phyloP scores from a whole-genome alignment of 1,284 basidiomycete genomes.

The Rhodotorula mucilaginosa region DNA sequence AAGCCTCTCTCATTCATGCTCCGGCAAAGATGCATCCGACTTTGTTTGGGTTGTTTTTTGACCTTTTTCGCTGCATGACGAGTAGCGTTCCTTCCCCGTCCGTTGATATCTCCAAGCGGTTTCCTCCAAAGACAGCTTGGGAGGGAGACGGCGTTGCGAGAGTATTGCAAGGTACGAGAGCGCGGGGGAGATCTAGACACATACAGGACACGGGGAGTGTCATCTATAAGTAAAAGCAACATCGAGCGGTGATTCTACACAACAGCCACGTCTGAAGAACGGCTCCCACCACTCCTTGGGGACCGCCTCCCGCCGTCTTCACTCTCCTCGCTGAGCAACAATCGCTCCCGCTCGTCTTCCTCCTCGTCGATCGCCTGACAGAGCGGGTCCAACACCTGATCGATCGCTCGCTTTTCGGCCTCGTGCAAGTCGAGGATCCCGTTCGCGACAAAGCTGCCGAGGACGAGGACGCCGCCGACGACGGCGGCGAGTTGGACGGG shows the following conservation, averaged over 20 bases:
- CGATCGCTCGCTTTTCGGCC: slow-evolving; percentile 21
- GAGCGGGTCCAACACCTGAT: background rate
- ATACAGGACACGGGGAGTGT: background rate
- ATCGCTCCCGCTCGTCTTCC: background rate
- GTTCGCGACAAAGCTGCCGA: slow-evolving; percentile 35
- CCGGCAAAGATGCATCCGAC: background rate
- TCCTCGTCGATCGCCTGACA: background rate
- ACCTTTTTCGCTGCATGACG: background rate
- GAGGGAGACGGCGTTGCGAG: background rate
- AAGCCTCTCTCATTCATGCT: background rate
- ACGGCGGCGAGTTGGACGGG: slow-evolving; percentile 27
- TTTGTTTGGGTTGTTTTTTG: background rate
- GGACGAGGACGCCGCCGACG: slow-evolving; percentile 32
- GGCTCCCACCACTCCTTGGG: background rate
- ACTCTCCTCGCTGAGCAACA: slow-evolving; percentile 4
- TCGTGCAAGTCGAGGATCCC: slow-evolving; percentile 34
- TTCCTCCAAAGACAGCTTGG: too few species aligned
- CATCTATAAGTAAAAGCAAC: background rate
- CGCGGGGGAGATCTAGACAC: background rate
- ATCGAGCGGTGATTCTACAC: background rate
- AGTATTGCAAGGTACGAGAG: background rate
- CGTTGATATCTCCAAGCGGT: too few species aligned
- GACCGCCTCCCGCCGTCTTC: background rate
- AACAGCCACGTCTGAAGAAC: background rate
- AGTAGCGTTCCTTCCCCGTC: background rate